Evolutionary conservation across 495 filamentous ascomycete species (phyloP), one percentile per base, ranked within the genome.

Genomic region (Aspergillus funiculosus): DNA sequence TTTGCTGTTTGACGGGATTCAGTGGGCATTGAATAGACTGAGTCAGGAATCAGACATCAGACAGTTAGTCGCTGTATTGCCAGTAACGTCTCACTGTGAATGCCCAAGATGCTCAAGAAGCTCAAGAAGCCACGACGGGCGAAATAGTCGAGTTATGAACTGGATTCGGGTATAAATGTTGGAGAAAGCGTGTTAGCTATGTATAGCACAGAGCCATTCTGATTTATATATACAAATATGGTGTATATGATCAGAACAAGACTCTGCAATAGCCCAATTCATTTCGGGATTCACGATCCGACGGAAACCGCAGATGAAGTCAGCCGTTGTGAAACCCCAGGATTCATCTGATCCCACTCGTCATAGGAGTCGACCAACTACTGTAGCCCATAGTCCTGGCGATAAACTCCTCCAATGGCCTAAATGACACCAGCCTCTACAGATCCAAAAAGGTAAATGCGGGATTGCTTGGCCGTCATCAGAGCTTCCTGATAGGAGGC

Each of bases 261-360:
- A 25, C 24, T 8, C 43, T 46, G 41, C 36, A 32, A 30, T n/a
- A 44, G 42, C 56, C 54, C 54, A 48, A 57, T 62, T 67, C 59
- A 56, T 64, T 66, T 63, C 58, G 39, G 48, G 57, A 63, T 57
- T 51, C 48, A 43, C 53, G 58, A 62, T 57, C 57, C 58, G 59
- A 59, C 55, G 63, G 57, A 47, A 64, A 62, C 57, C 60, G 60
- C 57, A 61, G 59, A 58, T 61, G 53, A 60, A 59, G 63, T 68
- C 67, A 71, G 67, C 67, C 65, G 63, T 63, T 67, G 67, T 71
- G 67, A 61, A 66, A 71, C 67, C 63, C 57, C 46, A 56, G 47
- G 44, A 58, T 61, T 46, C 64, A 61, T 69, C 67, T 71, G 67
- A 71, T 68, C 63, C 59, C 64, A 59, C 58, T 51, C 48, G 43